Evolutionary conservation across 345 rosid species (phyloP), one percentile per base, ranked within the genome.

Genomic region (Hibiscus mutabilis): DNA sequence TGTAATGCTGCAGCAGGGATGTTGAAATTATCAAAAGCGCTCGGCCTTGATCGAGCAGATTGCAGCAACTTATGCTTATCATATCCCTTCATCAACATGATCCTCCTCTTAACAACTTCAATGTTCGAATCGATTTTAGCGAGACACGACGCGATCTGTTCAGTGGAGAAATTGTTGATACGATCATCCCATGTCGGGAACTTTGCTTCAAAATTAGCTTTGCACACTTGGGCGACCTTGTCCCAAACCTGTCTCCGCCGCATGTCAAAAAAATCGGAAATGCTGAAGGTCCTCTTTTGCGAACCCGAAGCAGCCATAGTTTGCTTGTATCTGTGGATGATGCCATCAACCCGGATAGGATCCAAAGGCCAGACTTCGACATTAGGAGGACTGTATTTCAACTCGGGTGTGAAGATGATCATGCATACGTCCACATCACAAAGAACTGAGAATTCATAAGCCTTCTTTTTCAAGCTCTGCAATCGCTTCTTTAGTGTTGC

Each of bases 151-250:
- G 6, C 62, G 35, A 71, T 33, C 12, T 64, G 22, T 21, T 70
- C 22, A 2, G 27, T 7, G 60, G 37, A 52, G 49, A 14, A 58
- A 56, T 49, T 6, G 60, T 19, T 21, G 19, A 70, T 37, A 15
- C 73, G 63, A 70, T 40, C 64, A 58, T 70, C 66, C 73, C 73
- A 70, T 35, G 64, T 40, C 0, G 55, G 73, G 24, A 56, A 70
- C 73, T 24, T 70, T 33, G 73, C 64, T 25, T 57, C 25, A 6
- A 40, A 37, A 57, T 70, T 70, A 6, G 73, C 73, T 24, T 25
- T 22, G 15, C 55, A 47, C 0, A 70, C 37, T 16, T 58, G 47
- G 19, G 55, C 37, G 7, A 58, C 25, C 21, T 70, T 55, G 9
- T 57, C 65, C 0, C 27, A 3, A 37, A 10, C 55, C 10, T 56